Conservation (phyloP, 169 alveolate genomes). For the Cryptosporidium muris region DNA sequence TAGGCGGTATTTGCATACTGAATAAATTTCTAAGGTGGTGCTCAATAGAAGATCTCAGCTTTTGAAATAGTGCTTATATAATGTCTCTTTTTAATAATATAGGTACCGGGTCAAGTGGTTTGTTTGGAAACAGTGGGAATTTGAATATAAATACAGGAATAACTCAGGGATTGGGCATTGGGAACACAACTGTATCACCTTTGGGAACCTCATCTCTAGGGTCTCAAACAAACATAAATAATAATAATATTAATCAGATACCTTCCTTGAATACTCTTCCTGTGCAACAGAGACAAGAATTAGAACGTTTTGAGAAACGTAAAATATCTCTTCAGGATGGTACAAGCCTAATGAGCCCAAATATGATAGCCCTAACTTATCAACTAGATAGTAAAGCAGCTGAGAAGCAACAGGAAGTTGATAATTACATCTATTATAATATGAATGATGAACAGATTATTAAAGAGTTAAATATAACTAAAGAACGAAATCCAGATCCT, state of each 20-base stretch:
- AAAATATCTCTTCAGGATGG: constrained; percentile 49
- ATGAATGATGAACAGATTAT: constrained; percentile 56
- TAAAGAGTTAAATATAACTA: constrained; percentile 34
- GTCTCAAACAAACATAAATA: too few relatives aligned
- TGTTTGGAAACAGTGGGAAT: too few relatives aligned
- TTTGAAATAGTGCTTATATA: too few relatives aligned
- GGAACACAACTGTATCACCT: too few relatives aligned
- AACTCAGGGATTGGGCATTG: too few relatives aligned
- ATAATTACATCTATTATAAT: constrained; percentile 47
- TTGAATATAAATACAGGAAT: too few relatives aligned
- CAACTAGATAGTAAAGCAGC: constrained; percentile 60
- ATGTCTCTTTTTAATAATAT: too few relatives aligned
- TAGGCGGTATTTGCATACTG: constrained; percentile 1
- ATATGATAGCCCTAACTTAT: constrained; percentile 58
- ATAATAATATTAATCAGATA: too few relatives aligned
- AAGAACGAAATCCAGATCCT: constrained; percentile 58
- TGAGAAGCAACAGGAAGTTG: constrained; percentile 69
- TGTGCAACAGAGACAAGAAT: constrained; percentile 62
- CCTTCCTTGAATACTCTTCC: constrained; percentile 33
- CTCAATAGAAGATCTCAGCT: too few relatives aligned
- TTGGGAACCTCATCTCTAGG: too few relatives aligned
- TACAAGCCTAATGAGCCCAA: constrained; percentile 18
- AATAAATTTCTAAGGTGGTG: not conserved
- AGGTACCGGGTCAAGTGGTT: too few relatives aligned
- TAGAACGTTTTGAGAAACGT: constrained; percentile 56